Percentiles rank a stretch among this genome's conserved stretches.
These are phyloP conservation scores for Shiraia sp. DNA, from an alignment of 2,329 filamentous ascomycete genomes.

Conservation along the genomic window DNA sequence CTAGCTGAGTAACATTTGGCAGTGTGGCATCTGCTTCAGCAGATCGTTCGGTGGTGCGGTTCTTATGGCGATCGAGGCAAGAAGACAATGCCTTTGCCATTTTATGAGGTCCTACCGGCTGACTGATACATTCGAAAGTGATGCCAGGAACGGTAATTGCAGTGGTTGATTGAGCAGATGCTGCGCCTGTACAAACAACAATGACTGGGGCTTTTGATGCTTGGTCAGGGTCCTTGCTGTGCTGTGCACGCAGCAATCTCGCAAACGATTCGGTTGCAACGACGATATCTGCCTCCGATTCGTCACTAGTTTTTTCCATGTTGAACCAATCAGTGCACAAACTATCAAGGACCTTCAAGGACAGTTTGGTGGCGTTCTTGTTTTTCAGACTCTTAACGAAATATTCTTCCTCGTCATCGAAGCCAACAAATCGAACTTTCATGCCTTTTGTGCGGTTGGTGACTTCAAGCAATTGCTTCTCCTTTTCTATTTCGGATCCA, in stretches of 20 bases:
- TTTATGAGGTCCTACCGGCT: conserved; percentile 46
- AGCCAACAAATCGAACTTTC: conserved; percentile 38
- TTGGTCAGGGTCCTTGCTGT: conserved; percentile 22
- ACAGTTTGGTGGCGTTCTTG: conserved; percentile 36
- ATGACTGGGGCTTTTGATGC: conserved; percentile 32
- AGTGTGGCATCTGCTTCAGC: conserved; percentile 16
- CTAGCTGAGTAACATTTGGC: conserved; percentile 25
- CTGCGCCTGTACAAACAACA: conserved; percentile 40
- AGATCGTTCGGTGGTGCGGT: conserved; percentile 16
- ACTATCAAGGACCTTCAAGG: conserved; percentile 36
- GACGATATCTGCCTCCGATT: conserved; percentile 29
- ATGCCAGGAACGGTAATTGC: conserved; percentile 40
- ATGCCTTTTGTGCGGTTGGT: conserved; percentile 34
- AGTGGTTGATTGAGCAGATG: conserved; percentile 40
- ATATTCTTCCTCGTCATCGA: conserved; percentile 38
- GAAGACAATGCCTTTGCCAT: conserved; percentile 40
- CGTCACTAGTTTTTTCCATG: conserved; percentile 27
- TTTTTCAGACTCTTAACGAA: conserved; percentile 37
- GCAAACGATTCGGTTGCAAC: conserved; percentile 40
- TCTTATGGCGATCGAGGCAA: conserved; percentile 37
- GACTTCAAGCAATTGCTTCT: conserved; percentile 24
- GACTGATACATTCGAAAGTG: conserved; percentile 41
- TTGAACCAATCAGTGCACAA: conserved; percentile 43
- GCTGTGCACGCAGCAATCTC: conserved; percentile 29
- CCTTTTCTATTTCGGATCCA: conserved; percentile 26